These are phyloP conservation scores for Monoraphidium neglectum DNA, from an alignment of 139 green algal genomes.

Conservation along the genomic window DNA sequence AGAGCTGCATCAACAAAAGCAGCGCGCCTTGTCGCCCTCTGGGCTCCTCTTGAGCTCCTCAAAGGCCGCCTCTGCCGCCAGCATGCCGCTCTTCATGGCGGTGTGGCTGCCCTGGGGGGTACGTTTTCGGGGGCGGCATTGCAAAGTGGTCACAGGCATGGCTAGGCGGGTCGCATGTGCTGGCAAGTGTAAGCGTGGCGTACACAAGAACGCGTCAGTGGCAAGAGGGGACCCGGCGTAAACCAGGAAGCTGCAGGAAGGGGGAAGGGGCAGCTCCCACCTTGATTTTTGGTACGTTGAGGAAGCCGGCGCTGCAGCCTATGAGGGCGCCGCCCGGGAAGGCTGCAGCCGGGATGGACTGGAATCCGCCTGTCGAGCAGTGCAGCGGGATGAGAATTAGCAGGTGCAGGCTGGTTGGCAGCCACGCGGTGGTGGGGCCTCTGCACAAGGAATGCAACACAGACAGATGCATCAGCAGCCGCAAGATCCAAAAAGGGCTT, in stretches of 20 bases:
- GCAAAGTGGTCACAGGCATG: too few species aligned
- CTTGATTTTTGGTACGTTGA: conserved; percentile 97
- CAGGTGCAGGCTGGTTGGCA: too few species aligned
- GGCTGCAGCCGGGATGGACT: conserved; percentile 83
- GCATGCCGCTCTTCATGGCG: conserved; percentile 92
- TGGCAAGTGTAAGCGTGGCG: too few species aligned
- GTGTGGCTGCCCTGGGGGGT: conserved; percentile 79
- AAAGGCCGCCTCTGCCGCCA: conserved; percentile 82
- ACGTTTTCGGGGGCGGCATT: neutral
- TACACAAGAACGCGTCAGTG: neutral
- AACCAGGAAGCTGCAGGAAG: too few species aligned
- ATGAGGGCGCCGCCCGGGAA: conserved; percentile 94
- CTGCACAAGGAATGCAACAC: neutral
- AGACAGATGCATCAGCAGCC: neutral
- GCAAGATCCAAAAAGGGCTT: neutral
- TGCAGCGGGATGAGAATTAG: too few species aligned
- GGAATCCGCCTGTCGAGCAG: conserved; percentile 64
- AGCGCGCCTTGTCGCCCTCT: too few species aligned
- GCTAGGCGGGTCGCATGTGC: too few species aligned
- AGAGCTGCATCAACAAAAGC: too few species aligned
- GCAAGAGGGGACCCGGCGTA: too few species aligned
- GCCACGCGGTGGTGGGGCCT: neutral
- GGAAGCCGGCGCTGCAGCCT: conserved; percentile 90
- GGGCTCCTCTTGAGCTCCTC: too few species aligned
- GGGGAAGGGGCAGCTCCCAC: neutral